Evolutionary conservation across 129 eudicot genomes (phyloP).

Genomic region (Scalesia atractyloides): DNA sequence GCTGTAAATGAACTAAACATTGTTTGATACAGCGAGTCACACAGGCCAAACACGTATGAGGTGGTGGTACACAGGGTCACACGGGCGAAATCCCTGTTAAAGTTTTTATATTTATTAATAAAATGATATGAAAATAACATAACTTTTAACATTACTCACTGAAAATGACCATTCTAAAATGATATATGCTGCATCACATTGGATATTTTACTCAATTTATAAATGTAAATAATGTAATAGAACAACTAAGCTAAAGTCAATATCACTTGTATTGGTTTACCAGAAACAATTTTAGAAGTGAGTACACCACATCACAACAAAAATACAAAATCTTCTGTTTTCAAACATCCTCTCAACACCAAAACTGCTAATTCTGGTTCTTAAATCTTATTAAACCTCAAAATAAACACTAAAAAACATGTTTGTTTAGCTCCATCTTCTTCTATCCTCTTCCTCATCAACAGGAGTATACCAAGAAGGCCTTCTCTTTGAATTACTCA

Average conservation of each 20-base stretch:
- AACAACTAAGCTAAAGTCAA: not conserved
- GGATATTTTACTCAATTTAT: too few species aligned
- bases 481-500: constrained; percentile 79
- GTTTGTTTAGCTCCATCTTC: constrained; percentile 82
- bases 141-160: too few species aligned
- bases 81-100: too few species aligned
- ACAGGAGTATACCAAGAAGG: constrained; percentile 93
- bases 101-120: too few species aligned
- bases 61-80: too few species aligned
- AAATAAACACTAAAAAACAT: not conserved
- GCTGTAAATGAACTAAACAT: too few species aligned
- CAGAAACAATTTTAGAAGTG: not conserved
- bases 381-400: constrained; percentile 29
- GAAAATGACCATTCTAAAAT: too few species aligned
- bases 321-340: constrained; percentile 17
- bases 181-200: too few species aligned
- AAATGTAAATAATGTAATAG: not conserved
- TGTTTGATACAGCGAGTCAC: too few species aligned
- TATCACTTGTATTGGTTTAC: constrained; percentile 5
- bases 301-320: constrained; percentile 15
- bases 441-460: constrained; percentile 84
- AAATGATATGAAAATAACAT: too few species aligned
- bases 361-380: constrained; percentile 23
- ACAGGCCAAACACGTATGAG: too few species aligned
- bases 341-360: constrained; percentile 2